A percentile compares a stretch with the other conserved stretches of the same genome.
These are phyloP conservation scores for Colletotrichum gigasporum DNA, from an alignment of 2,329 filamentous ascomycete genomes.

Conservation along the genomic window DNA sequence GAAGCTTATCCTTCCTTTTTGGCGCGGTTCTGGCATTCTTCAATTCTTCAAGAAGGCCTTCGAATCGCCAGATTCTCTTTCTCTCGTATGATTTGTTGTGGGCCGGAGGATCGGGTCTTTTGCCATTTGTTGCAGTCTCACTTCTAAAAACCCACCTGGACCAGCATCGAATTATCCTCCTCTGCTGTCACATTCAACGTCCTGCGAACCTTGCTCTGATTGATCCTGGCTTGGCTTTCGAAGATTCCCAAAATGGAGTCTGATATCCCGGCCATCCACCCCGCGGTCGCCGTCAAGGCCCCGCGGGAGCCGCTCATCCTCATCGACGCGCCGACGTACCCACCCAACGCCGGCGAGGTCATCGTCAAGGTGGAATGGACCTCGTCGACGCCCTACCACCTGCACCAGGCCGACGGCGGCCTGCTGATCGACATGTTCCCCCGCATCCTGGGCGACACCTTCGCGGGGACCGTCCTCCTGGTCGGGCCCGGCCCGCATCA, in stretches of 20 bases:
- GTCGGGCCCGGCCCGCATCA: slow-evolving; percentile 48
- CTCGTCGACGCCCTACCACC: slow-evolving; percentile 67
- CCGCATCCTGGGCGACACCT: slow-evolving; percentile 58
- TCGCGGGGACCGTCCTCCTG: slow-evolving; percentile 62
- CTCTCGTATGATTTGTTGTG: background rate
- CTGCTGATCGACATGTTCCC: slow-evolving; percentile 60
- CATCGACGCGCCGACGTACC: slow-evolving; percentile 37
- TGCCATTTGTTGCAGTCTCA: too few relatives aligned
- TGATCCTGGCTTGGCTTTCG: too few relatives aligned
- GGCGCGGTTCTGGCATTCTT: background rate
- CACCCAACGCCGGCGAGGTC: slow-evolving; percentile 56
- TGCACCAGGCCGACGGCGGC: slow-evolving; percentile 70
- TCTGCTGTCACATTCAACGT: too few relatives aligned
- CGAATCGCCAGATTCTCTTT: background rate
- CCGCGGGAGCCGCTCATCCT: slow-evolving; percentile 36
- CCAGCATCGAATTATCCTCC: too few relatives aligned
- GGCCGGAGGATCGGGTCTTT: background rate
- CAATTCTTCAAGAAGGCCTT: background rate
- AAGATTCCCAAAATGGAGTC: slow-evolving; percentile 3
- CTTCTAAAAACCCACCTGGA: background rate
- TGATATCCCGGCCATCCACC: slow-evolving; percentile 37
- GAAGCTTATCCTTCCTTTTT: slow-evolving; percentile 9
- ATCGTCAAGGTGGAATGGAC: slow-evolving; percentile 66
- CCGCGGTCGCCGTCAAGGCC: slow-evolving; percentile 36
- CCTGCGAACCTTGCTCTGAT: too few relatives aligned